These are phyloP conservation scores for Vitis rotundifolia DNA, from an alignment of 164 flowering plant species.

Conservation along the genomic window DNA sequence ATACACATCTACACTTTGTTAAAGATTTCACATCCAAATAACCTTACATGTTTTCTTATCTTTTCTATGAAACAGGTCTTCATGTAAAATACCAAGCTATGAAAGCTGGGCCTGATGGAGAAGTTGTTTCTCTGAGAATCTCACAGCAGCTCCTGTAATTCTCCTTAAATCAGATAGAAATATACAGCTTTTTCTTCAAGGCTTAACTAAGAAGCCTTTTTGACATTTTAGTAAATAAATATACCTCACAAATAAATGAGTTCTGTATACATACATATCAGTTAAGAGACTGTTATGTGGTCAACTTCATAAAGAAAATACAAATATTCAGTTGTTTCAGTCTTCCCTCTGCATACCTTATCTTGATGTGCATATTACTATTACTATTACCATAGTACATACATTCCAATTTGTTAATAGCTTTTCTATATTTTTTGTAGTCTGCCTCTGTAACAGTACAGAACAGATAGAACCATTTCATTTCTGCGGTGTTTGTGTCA, in stretches of 20 bases:
- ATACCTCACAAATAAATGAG: not conserved
- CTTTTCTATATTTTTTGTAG: too few species aligned
- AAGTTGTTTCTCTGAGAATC: slow-evolving; percentile 76
- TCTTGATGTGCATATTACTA: not conserved
- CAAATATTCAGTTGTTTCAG: too few species aligned
- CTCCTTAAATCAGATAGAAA: not conserved
- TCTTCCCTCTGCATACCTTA: not conserved
- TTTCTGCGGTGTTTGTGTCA: too few species aligned
- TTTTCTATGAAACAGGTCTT: slow-evolving; percentile 52
- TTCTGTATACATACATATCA: not conserved
- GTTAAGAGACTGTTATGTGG: not conserved
- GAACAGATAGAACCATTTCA: too few species aligned
- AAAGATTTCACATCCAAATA: not conserved
- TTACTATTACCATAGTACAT: not conserved
- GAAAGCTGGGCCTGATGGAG: slow-evolving; percentile 67
- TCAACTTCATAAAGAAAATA: not conserved
- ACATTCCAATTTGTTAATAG: not conserved
- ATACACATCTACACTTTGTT: not conserved
- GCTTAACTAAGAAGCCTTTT: not conserved
- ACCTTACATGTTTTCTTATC: not conserved
- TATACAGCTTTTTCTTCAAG: too few species aligned
- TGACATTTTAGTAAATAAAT: not conserved
- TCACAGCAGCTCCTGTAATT: slow-evolving; percentile 84
- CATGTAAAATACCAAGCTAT: slow-evolving; percentile 68
- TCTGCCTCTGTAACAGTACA: too few species aligned